Percentiles rank a stretch among this genome's conserved stretches.
Evolutionary conservation across 345 rosid species (phyloP).

Genomic region (Populus deltoides): DNA sequence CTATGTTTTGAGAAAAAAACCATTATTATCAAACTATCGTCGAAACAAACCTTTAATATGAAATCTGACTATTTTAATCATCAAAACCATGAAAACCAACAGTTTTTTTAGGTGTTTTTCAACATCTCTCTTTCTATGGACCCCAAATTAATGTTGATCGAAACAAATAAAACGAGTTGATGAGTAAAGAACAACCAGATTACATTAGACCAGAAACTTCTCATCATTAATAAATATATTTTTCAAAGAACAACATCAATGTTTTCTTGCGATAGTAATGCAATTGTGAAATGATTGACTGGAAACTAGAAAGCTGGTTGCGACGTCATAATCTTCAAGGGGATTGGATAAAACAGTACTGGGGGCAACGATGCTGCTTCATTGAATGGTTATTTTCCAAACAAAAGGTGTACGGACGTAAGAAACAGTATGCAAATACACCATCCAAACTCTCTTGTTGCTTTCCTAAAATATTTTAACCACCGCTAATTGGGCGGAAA

Average conservation of each 20-base stretch:
- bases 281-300: background rate
- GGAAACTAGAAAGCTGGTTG: background rate
- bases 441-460: background rate
- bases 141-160: too few species aligned
- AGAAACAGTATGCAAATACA: background rate
- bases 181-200: too few species aligned
- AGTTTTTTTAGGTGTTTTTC: too few species aligned
- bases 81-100: too few species aligned
- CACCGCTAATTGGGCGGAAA: background rate
- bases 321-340: background rate
- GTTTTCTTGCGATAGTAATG: background rate
- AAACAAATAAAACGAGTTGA: too few species aligned
- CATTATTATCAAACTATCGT: too few species aligned
- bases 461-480: background rate
- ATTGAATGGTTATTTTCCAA: background rate
- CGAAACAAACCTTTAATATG: too few species aligned
- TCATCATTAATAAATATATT: background rate
- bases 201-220: too few species aligned
- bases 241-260: background rate
- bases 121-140: too few species aligned
- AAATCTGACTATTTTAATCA: too few species aligned
- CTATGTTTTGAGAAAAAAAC: too few species aligned
- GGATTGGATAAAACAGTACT: background rate
- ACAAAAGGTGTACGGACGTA: too few species aligned
- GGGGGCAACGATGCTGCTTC: background rate